phyloP scores from a whole-genome alignment of 495 filamentous ascomycete genomes.

The Xylaria cubensis region DNA sequence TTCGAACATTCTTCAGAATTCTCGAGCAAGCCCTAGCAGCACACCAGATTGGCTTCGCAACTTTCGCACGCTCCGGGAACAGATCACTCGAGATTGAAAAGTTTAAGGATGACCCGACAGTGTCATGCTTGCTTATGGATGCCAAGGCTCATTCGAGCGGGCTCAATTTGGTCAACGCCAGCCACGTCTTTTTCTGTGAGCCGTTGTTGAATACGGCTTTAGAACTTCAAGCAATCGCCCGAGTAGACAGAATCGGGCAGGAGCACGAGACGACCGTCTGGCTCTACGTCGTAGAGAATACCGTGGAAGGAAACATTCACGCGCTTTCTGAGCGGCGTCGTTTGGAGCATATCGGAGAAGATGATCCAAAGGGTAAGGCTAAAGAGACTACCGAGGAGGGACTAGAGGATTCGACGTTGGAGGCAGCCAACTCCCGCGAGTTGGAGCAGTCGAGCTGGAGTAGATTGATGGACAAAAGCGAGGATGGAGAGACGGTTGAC shows the following conservation, averaged over 20 bases:
- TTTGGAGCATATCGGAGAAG: conserved; percentile 72
- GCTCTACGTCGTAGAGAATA: conserved; percentile 88
- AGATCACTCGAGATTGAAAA: conserved; percentile 63
- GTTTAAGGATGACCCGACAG: conserved; percentile 76
- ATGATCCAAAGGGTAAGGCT: conserved; percentile 37
- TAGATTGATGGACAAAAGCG: conserved; percentile 72
- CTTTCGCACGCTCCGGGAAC: conserved; percentile 61
- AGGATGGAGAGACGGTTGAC: conserved; percentile 77
- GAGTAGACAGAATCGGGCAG: conserved; percentile 94
- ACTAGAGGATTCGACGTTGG: conserved; percentile 21
- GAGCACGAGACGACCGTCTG: conserved; percentile 87
- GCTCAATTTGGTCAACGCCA: conserved; percentile 89
- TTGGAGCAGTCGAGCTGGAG: conserved; percentile 70
- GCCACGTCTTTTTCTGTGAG: conserved; percentile 93
- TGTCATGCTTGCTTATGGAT: conserved; percentile 88
- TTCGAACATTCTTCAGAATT: conserved; percentile 76
- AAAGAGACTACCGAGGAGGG: conserved; percentile 42
- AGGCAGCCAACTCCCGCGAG: conserved; percentile 79
- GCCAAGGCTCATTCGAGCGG: conserved; percentile 87
- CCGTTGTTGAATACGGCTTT: conserved; percentile 91
- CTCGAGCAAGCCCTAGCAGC: conserved; percentile 68
- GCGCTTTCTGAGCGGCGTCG: conserved; percentile 80
- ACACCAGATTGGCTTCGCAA: conserved; percentile 73
- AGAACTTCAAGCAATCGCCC: conserved; percentile 90
- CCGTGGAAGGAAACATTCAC: conserved; percentile 90